Evolutionary conservation across 495 filamentous ascomycete species (phyloP), one percentile per base, ranked within the genome.

Genomic region (Thermochaetoides thermophila): DNA sequence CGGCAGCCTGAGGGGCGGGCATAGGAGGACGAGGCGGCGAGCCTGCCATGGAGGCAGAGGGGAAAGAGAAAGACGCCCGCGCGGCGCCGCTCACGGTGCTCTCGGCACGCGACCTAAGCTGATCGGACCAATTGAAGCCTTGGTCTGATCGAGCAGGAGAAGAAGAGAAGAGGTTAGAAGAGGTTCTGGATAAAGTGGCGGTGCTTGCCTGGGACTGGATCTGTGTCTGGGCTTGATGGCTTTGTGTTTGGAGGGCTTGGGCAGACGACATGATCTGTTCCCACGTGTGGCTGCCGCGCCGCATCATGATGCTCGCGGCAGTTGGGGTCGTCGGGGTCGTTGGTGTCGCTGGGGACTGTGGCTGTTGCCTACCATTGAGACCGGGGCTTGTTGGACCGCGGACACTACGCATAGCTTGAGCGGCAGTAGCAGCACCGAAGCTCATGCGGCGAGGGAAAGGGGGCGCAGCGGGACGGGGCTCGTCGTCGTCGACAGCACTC

Each of bases 81-180:
- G 59, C 50, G 50, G 62, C 46, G 45, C 59, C 46, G 27, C 79
- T 73, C 34, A 84, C 80, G 44, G 71, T 73, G 56, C 84, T 83
- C 58, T 91, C 81, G 43, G 85, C 85, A 42, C 84, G 76, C 45
- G 74, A 73, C 52, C 83, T 83, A 64, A 93, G 74, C 60, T 87
- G 83, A 59, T 93, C 85, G 57, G 82, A 81, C 81, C 85, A 92
- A 56, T 89, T 87, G 67, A 84, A 89, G 52, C 62, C 79, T 71
- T 85, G 83, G 64, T 82, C 82, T 87, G 68, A 59, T 48, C 61
- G 64, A 60, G 57, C 57, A 52, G 55, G 50, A 68, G 44, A 44
- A 48, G 45, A 35, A 38, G 41, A 45, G 52, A 60, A 44, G 70
- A 6, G n/a, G n/a, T 80, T 63, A 80, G 74, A 66, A 62, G 55